Conservation (phyloP, 441 rosid species). For the Croton laevigatus region DNA sequence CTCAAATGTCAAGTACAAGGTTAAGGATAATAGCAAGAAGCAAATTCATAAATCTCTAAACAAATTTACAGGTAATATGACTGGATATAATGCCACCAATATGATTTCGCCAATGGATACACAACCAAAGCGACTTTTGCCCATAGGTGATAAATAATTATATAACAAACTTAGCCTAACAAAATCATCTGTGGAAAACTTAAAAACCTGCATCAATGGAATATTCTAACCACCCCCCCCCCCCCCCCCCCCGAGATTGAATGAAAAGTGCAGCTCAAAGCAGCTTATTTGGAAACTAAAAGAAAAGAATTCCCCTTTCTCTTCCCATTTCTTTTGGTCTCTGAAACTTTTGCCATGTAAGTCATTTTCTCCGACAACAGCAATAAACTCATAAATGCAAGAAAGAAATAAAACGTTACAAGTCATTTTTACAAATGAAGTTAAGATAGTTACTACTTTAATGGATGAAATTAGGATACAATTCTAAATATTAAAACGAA, state of each 20-base stretch:
- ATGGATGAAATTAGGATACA: not conserved
- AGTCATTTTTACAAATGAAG: not conserved
- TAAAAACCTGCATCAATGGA: not conserved
- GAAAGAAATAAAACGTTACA: not conserved
- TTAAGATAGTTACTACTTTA: not conserved
- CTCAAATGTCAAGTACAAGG: not conserved
- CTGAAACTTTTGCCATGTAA: not conserved
- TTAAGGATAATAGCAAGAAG: not conserved
- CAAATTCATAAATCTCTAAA: not conserved
- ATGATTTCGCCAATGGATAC: not conserved
- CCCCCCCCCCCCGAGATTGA: not conserved
- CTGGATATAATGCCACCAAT: constrained; percentile 3
- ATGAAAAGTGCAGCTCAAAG: not conserved
- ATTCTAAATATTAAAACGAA: not conserved
- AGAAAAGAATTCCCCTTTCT: not conserved
- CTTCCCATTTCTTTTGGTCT: not conserved
- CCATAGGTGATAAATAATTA: not conserved
- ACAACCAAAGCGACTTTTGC: not conserved
- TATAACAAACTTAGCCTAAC: not conserved
- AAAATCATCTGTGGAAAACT: not conserved
- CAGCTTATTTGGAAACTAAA: not conserved
- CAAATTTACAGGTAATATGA: not conserved
- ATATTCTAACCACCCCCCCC: not conserved
- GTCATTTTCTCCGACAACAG: not conserved
- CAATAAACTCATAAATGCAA: not conserved